Evolutionary conservation across 2,329 filamentous ascomycete genomes (phyloP).

Genomic region (Zasmidium angulare): DNA sequence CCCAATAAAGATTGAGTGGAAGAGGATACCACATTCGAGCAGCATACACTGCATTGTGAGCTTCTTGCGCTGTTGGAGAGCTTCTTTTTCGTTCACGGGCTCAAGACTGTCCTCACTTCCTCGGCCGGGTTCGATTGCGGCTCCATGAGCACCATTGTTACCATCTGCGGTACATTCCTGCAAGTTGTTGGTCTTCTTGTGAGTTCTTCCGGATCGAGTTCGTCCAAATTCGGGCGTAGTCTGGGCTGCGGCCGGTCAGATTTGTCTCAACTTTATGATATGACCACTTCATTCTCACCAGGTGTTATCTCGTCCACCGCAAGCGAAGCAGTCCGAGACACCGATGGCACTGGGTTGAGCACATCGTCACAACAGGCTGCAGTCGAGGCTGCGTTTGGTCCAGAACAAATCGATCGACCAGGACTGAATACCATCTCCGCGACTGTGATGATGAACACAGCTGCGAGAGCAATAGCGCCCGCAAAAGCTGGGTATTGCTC

Average conservation of each 20-base stretch:
- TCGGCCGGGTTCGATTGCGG: background rate
- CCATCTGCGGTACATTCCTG: background rate
- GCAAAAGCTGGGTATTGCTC: conserved; percentile 72
- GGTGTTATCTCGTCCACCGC: conserved; percentile 13
- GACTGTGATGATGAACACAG: conserved; percentile 35
- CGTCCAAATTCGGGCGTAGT: conserved; percentile 67
- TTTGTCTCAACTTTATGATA: too few relatives aligned
- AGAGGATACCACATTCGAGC: conserved; percentile 71
- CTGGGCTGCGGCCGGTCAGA: conserved; percentile 71
- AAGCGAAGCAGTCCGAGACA: background rate
- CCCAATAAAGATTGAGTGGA: conserved; percentile 71
- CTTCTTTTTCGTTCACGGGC: conserved; percentile 29
- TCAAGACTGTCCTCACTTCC: background rate
- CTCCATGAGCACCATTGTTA: background rate
- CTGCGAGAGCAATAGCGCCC: conserved; percentile 71
- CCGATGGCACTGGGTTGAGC: background rate
- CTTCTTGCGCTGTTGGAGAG: conserved; percentile 49
- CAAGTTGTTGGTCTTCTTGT: background rate
- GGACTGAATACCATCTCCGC: conserved; percentile 54
- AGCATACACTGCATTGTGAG: conserved; percentile 69
- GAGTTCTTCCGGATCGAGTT: conserved; percentile 16
- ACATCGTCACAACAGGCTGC: background rate
- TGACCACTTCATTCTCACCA: background rate
- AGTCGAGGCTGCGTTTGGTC: background rate
- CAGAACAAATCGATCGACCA: conserved; percentile 18